Conservation (phyloP, 768 basidiomycete genomes). For the Lactarius pseudohatsudake region DNA sequence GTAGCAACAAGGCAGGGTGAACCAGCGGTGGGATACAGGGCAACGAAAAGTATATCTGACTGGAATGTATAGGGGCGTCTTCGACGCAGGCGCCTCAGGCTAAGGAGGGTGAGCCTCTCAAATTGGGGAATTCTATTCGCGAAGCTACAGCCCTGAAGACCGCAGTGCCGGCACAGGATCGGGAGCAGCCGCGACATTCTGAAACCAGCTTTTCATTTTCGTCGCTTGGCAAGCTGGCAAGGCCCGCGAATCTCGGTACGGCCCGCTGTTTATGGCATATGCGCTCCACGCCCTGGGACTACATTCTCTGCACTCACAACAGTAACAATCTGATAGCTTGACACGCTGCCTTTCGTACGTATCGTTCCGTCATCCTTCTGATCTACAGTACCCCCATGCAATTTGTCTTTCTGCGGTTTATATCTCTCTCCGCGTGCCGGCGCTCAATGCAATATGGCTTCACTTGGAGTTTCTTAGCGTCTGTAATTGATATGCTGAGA, state of each 20-base stretch:
- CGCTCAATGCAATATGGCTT: conserved; percentile 3
- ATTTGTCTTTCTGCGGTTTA: conserved; percentile 8
- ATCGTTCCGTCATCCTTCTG: not conserved
- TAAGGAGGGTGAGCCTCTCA: not conserved
- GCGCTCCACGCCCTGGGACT: not conserved
- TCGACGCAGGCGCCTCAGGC: not conserved
- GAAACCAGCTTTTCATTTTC: not conserved
- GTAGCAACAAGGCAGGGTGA: not conserved
- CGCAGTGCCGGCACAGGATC: not conserved
- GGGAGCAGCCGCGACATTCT: not conserved
- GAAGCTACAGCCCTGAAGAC: conserved; percentile 11
- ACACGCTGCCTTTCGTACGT: not conserved
- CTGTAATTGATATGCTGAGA: conserved; percentile 3
- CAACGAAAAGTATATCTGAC: not conserved
- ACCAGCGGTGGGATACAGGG: not conserved
- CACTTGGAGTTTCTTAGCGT: conserved; percentile 3
- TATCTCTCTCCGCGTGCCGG: not conserved
- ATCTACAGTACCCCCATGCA: conserved; percentile 11
- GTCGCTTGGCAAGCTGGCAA: not conserved
- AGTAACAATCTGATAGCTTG: conserved; percentile 4
- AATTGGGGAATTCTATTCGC: not conserved
- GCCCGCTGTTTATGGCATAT: conserved; percentile 8
- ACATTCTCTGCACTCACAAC: not conserved
- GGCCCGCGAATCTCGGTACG: conserved; percentile 8
- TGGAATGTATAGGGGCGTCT: not conserved